Evolutionary conservation across 495 filamentous ascomycete genomes (phyloP).

Genomic region (Aspergillus mulundensis): DNA sequence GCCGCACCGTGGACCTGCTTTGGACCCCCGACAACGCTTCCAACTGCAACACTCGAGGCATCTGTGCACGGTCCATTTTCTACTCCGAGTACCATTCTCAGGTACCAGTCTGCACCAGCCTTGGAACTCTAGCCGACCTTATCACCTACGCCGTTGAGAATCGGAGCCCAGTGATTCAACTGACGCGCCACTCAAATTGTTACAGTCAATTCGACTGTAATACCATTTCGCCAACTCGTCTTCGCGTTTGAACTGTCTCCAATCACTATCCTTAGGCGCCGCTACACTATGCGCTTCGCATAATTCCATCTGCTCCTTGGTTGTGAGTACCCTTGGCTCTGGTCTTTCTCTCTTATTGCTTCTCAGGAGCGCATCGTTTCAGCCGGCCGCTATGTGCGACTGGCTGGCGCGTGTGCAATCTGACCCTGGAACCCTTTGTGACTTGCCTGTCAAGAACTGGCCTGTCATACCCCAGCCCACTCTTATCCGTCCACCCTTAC

Average conservation of each 20-base stretch:
- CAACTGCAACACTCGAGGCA: slow-evolving; percentile 14
- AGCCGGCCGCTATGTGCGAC: neutral
- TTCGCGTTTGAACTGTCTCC: slow-evolving; percentile 8
- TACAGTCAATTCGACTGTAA: slow-evolving; percentile 14
- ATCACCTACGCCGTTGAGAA: neutral
- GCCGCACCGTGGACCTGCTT: neutral
- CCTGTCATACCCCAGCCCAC: slow-evolving; percentile 1
- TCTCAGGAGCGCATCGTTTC: neutral
- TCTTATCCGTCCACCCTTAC: neutral
- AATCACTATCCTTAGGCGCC: slow-evolving; percentile 8
- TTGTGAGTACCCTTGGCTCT: neutral
- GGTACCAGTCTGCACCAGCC: neutral
- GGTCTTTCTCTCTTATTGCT: neutral
- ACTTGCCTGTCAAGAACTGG: neutral
- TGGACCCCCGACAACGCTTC: neutral
- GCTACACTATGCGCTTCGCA: slow-evolving; percentile 19
- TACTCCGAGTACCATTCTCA: neutral
- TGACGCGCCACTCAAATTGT: slow-evolving; percentile 15
- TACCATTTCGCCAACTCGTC: slow-evolving; percentile 6
- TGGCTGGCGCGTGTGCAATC: neutral
- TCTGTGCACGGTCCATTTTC: slow-evolving; percentile 15
- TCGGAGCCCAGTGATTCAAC: neutral
- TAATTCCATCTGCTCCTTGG: slow-evolving; percentile 6
- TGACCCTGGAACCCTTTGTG: neutral
- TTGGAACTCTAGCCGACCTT: neutral